Evolutionary conservation across 2,329 filamentous ascomycete genomes (phyloP), one percentile per base, ranked within the genome.

Genomic region (Nigrospora osmanthi): DNA sequence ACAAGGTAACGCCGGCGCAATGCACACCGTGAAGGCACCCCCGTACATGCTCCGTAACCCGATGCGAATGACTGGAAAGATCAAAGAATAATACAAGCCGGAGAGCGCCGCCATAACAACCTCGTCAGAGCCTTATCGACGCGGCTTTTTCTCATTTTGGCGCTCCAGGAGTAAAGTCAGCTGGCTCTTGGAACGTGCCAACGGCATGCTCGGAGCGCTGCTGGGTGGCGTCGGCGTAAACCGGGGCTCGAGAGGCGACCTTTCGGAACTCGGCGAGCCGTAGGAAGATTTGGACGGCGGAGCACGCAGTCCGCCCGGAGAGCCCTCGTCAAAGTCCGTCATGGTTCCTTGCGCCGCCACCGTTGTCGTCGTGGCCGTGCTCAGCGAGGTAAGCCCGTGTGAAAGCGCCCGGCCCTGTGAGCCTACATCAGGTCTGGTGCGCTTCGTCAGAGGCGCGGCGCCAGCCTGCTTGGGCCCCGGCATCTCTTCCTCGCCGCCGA

Each of bases 131-230:
- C 42, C 48, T 54, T 44, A 60, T 43, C 56, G 56, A 15, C 52
- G 55, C 32, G 51, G 17, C 49, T 57, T 60, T 42, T 58, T 60
- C 28, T 61, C 58, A 31, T 49, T 43, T 34, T 56, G 49, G 33
- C 73, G 70, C 52, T 80, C 75, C 16, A 82, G 64, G 1, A 83
- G 63, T 4, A 82, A 61, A 11, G 73, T 75, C 28, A 83, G 63
- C 55, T 82, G 77, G 52, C 78, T 81, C 58, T 73, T 79, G n/a
- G 77, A 75, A 46, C 76, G 67, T n/a, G 68, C 76, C 40, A 81
- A 62, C 4, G 72, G 74, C 9, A 76, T 65, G 13, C 61, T 61
- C 23, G 70, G 61, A 13, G 66, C 62, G 11, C 65, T 59, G 37
- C 65, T 73, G 5, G 73, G 74, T 44, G 68, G 69, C 1, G 75